Evolutionary conservation across 257 asterid genomes (phyloP).

Genomic region (Fraxinus pennsylvanica): DNA sequence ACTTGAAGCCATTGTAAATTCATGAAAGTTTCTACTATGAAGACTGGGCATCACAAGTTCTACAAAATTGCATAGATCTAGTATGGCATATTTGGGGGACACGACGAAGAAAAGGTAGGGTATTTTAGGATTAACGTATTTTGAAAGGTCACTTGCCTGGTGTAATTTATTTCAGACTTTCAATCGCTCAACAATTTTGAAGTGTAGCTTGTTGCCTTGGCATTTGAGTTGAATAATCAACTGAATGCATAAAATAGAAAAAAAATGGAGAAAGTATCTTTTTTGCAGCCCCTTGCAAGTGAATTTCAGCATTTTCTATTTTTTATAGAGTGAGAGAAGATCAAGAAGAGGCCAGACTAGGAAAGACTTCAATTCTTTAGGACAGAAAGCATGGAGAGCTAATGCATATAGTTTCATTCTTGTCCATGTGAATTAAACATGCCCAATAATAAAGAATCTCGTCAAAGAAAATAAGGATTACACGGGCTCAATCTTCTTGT

Average conservation of each 20-base stretch:
- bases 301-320: neutral
- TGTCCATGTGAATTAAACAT: neutral
- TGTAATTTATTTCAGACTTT: neutral
- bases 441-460: neutral
- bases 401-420: neutral
- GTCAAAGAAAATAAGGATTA: neutral
- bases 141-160: neutral
- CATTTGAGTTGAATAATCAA: neutral
- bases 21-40: conserved; percentile 61
- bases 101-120: neutral
- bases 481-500: neutral
- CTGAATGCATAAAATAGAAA: too few relatives aligned
- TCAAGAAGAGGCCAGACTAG: neutral
- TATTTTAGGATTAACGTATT: neutral
- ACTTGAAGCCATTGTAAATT: conserved; percentile 87
- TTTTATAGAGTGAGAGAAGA: neutral
- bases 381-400: neutral
- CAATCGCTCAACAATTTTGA: neutral
- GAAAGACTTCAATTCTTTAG: neutral
- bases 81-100: neutral
- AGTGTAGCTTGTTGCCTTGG: neutral
- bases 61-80: conserved; percentile 35
- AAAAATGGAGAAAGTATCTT: too few relatives aligned
- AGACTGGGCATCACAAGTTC: conserved; percentile 73
- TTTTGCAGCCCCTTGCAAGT: neutral